Base-by-base conservation (phyloP, 306 rosid genomes). In the Lablab purpureus region DNA sequence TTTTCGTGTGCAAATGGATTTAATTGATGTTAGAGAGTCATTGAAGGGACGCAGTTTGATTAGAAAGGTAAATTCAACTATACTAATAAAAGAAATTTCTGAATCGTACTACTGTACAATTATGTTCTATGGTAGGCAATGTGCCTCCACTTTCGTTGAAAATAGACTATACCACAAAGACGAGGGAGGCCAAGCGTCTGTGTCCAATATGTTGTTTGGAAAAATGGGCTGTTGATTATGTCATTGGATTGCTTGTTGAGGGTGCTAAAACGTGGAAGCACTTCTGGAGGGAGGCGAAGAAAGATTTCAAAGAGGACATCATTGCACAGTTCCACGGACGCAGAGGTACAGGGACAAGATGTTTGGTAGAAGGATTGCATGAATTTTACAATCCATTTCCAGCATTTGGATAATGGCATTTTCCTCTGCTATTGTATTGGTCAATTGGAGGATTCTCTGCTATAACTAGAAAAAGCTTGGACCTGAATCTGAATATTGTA, bases 251-350 rank as follows among this genome's bases (percentile, higher is more conserved):
- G 71, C 52, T 67, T 75, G 67, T 75, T 68, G 51, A 81, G 73
- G 66, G 56, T 68, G 21, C 58, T 75, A 12, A 75, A 30, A 47
- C 81, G 81, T 3, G 73, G 85, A 2, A 74, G 76, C 21, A 11
- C 76, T 46, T 74, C 65, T 0, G 84, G 64, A 21, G 76, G 84
- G 14, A 81, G 76, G 46, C 71, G 71, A 0, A 75, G 72, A 68
- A 81, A 81, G 23, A 81, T 74, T 36, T 81, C 84, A 1, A 81
- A 81, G 25, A 81, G 64, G 10, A 67, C 41, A 40, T 81, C 84
- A 2, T 55, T 74, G 65, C 84, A 67, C 12, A 81, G 41, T 4
- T 81, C 80, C 10, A 52, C 63, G 0, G 18, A 6, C 11, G 65
- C 7, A 0, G 49, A 13, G 19, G 46, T 10, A 4, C 8, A 2